A percentile compares a stretch with the other conserved stretches of the same genome.
These are phyloP conservation scores for Clavispora vitiphila DNA, from an alignment of 805 yeast species.

Conservation along the genomic window DNA sequence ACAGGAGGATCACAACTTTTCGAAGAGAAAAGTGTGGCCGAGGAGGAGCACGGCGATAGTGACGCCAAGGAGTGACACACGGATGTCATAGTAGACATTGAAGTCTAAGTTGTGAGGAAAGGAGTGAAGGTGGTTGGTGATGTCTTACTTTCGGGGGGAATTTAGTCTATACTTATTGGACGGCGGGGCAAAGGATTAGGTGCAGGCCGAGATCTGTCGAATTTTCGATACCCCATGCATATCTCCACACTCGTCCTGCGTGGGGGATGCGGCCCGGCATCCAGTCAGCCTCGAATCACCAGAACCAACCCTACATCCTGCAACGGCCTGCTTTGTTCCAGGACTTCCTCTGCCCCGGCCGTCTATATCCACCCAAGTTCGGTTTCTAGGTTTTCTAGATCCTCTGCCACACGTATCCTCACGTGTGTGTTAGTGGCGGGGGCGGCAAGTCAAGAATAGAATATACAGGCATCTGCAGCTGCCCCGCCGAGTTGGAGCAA, in stretches of 20 bases:
- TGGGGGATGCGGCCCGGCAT: neutral
- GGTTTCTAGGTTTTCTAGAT: no score
- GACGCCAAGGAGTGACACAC: neutral
- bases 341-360: no score
- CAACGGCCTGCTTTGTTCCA: no score
- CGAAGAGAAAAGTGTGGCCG: slow-evolving; percentile 2
- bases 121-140: no score
- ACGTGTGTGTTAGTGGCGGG: no score
- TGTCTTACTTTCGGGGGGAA: no score
- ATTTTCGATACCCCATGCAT: neutral
- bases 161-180: neutral
- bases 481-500: no score
- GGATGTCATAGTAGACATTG: neutral
- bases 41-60: slow-evolving; percentile 14
- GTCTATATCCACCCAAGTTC: no score
- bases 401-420: no score
- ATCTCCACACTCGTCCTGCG: neutral
- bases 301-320: no score
- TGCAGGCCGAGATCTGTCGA: neutral
- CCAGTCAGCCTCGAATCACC: neutral
- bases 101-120: neutral
- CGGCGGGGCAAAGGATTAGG: neutral
- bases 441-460: no score
- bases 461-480: no score
- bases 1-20: neutral